Conservation (phyloP, 805 yeast genomes). For the Zygoascus bituminiphila region DNA sequence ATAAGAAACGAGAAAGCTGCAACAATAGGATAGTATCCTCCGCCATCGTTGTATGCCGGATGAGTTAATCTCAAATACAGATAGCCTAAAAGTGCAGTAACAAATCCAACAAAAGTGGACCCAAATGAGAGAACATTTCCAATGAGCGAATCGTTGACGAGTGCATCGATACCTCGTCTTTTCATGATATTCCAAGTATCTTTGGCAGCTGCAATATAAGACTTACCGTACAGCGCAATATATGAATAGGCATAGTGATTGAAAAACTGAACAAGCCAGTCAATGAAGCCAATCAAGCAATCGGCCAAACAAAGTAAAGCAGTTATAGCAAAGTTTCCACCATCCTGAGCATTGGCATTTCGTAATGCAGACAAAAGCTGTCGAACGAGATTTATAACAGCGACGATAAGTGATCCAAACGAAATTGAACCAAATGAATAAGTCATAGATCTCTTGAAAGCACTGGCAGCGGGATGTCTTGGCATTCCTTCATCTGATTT, state of each 20-base stretch:
- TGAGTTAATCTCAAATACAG: slow-evolving; percentile 58
- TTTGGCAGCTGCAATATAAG: slow-evolving; percentile 65
- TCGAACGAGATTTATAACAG: slow-evolving; percentile 59
- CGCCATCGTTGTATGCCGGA: slow-evolving; percentile 55
- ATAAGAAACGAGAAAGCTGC: slow-evolving; percentile 67
- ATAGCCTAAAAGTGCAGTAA: slow-evolving; percentile 54
- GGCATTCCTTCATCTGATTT: slow-evolving; percentile 74
- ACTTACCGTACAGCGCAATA: slow-evolving; percentile 78
- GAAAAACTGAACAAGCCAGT: slow-evolving; percentile 78
- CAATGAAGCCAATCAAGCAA: slow-evolving; percentile 53
- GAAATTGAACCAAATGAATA: slow-evolving; percentile 87
- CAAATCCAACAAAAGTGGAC: slow-evolving; percentile 61
- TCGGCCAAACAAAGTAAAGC: slow-evolving; percentile 41
- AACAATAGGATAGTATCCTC: slow-evolving; percentile 60
- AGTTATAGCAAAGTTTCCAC: slow-evolving; percentile 46
- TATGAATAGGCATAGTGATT: slow-evolving; percentile 86
- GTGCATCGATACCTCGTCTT: slow-evolving; percentile 74
- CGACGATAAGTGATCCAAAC: slow-evolving; percentile 70
- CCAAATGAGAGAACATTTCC: slow-evolving; percentile 73
- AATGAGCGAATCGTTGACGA: slow-evolving; percentile 76
- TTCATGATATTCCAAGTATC: slow-evolving; percentile 75
- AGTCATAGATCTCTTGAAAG: slow-evolving; percentile 72
- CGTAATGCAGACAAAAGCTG: slow-evolving; percentile 46
- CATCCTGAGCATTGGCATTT: slow-evolving; percentile 43
- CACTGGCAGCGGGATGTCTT: slow-evolving; percentile 67